phyloP scores from a whole-genome alignment of 495 filamentous ascomycete species.

The Neurospora intermedia region DNA sequence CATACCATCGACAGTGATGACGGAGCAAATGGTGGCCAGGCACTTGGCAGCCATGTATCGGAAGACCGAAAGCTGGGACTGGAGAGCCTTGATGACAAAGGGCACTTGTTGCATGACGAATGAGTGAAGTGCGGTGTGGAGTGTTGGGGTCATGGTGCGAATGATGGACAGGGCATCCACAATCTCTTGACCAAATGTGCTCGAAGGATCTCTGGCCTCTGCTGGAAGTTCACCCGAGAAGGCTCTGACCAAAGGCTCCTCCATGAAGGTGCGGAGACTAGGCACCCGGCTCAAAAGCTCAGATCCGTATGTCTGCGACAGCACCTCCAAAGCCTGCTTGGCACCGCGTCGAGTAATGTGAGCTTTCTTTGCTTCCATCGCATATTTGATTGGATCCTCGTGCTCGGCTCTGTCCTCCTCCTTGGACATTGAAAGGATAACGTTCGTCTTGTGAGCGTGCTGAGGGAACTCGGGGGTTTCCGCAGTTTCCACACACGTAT shows the following conservation, averaged over 20 bases:
- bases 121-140: slow-evolving; percentile 58
- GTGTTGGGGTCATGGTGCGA: slow-evolving; percentile 76
- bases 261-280: slow-evolving; percentile 67
- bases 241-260: slow-evolving; percentile 61
- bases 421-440: slow-evolving; percentile 84
- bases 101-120: slow-evolving; percentile 78
- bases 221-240: slow-evolving; percentile 63
- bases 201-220: slow-evolving; percentile 56
- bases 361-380: slow-evolving; percentile 73
- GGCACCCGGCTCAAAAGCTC: slow-evolving; percentile 70
- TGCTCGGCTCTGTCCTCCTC: slow-evolving; percentile 95
- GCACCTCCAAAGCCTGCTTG: slow-evolving; percentile 86
- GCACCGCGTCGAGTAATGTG: slow-evolving; percentile 83
- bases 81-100: slow-evolving; percentile 74
- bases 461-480: slow-evolving; percentile 90
- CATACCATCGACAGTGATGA: slow-evolving; percentile 89
- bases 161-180: slow-evolving; percentile 90
- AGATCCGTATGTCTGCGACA: slow-evolving; percentile 65
- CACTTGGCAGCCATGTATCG: slow-evolving; percentile 96
- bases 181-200: slow-evolving; percentile 73
- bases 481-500: slow-evolving; percentile 91
- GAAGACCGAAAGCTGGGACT: slow-evolving; percentile 78
- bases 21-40: slow-evolving; percentile 92
- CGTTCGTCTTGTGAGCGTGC: slow-evolving; percentile 61
- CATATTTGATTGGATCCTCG: slow-evolving; percentile 77